These are phyloP conservation scores for Rhipidocladum racemiflorum DNA, from an alignment of 176 grass and related monocot genomes.

Conservation along the genomic window DNA sequence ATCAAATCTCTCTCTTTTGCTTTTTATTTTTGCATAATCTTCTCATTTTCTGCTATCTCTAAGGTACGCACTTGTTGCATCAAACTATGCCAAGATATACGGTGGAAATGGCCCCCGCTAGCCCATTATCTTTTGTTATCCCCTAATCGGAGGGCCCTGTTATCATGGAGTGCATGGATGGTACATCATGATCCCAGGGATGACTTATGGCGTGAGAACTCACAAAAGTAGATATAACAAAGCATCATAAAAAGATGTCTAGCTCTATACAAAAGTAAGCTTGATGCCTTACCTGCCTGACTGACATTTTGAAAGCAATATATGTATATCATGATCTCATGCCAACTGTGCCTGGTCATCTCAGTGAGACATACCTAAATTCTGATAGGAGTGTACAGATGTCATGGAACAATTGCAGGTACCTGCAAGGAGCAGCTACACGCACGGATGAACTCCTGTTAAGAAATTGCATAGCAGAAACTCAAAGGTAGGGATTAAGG, in stretches of 20 bases:
- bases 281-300: constrained; percentile 2
- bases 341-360: neutral
- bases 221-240: neutral
- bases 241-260: neutral
- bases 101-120: no score
- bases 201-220: neutral
- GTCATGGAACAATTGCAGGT: neutral
- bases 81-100: no score
- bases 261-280: neutral
- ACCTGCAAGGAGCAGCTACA: neutral
- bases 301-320: neutral
- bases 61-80: no score
- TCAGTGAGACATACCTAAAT: neutral
- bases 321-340: neutral
- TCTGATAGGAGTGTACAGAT: neutral
- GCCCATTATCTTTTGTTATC: neutral
- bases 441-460: neutral
- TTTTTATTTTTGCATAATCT: neutral
- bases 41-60: no score
- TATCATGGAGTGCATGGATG: neutral
- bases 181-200: neutral
- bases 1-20: constrained; percentile 4
- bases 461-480: neutral
- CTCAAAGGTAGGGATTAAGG: neutral
- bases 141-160: neutral